Evolutionary conservation across 176 grass and related monocot genomes (phyloP), one percentile per base, ranked within the genome.

Genomic region (Pharus latifolius): DNA sequence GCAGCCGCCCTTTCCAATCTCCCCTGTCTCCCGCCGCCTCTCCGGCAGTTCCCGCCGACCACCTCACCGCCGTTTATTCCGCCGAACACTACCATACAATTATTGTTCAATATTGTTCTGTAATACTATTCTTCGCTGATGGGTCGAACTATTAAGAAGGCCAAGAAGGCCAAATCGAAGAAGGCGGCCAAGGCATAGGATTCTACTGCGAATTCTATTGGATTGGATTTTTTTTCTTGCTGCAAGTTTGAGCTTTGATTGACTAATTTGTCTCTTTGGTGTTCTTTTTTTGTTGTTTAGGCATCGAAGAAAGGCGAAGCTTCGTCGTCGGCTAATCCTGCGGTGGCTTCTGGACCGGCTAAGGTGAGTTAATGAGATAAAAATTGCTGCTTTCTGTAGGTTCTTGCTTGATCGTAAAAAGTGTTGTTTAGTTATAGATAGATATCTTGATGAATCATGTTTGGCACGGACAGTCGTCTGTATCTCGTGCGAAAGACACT

Each of bases 141-240:
- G 87, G 65, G 49, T 69, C 82, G 82, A 30, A 78, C 45, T 33
- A 12, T 84, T 13, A 89, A 82, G 47, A 85, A 51, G 56, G 20
- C 58, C 44, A 87, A 70, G 79, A 94, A 84, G 68, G 19, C 38
- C 19, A 93, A 86, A 58, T 71, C 57, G 61, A 91, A 79, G 55
- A 92, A 78, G 19, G 85, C 46, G 61, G 2, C 61, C 62, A 85
- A 82, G 83, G 91, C 76, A 51, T n/a, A 4, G 40, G 31, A 56
- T 2, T 35, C 6, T 57, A 3, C 24, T 15, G 2, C 33, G 28
- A 31, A 12, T 32, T 22, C 23, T 5, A 24, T 19, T 29, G 1
- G 45, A 28, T 10, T 4, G 54, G 9, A 37, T 31, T 1, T 31
- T 27, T 49, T 18, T 26, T 0, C 7, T 16, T 34, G 40, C 37